Evolutionary conservation across 768 basidiomycete genomes (phyloP), one percentile per base, ranked within the genome.

Genomic region (Psilocybe azurescens): DNA sequence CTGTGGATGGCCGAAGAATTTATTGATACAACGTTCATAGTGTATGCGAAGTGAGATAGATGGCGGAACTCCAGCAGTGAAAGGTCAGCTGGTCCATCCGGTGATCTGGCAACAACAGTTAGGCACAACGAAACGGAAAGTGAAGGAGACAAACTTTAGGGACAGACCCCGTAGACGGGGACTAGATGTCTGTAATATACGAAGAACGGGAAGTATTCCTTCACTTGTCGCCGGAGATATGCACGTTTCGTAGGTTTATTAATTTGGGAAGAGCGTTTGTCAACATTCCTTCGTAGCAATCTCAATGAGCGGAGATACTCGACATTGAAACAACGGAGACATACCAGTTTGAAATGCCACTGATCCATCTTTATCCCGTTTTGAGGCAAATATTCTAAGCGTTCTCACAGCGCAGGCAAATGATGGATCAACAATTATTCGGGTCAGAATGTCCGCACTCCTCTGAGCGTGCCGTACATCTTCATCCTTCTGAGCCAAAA

Each of bases 391-490:
- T 36, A 91, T 82, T 28, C 83, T 80, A 61, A 91, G 65, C 14
- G 84, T 86, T 66, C 79, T 77, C 46, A 91, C 83, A 20, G 83
- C 81, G 53, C 77, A 75, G 0, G 89, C 87, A 63, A 90, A 91
- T 3, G 77, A 69, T 0, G 79, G 68, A 67, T 91, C 88, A 13
- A 84, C 79, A 51, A 90, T 86, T 59, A 91, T 83, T 36, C 86
- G 79, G 0, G 87, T 88, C 39, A 92, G 78, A 58, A 91, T 88
- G 65, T 90, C 90, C 3, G 89, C 89, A 62, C 83, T 89, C 16
- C 88, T 83, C 62, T 86, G 87, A 0, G 85, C 84, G 70, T 87
- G 84, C 65, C 83, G 78, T 14, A 74, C 76, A 52, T 87, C 82
- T 6, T 79, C 74, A 39, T 82, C 77, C 53, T 71, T 69, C 10